Conservation (phyloP, 768 basidiomycete species). For the Cubamyces sp. region DNA sequence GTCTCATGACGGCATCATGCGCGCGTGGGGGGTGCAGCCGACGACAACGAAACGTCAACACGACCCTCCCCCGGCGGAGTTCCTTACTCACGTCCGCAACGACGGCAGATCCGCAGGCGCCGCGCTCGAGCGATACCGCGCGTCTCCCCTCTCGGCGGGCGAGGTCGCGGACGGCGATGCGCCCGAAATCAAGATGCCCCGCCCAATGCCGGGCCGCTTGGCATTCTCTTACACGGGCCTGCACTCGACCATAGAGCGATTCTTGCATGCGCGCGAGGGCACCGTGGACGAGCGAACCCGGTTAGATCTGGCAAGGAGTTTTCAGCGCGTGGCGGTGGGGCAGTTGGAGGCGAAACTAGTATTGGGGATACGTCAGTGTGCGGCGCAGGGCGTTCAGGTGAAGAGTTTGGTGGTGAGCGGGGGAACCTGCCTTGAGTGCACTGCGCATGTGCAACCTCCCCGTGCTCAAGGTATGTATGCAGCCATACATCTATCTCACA, state of each 20-base stretch:
- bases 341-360: constrained; percentile 79
- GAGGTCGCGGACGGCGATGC: background rate
- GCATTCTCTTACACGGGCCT: constrained; percentile 81
- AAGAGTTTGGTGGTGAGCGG: constrained; percentile 81
- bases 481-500: no score
- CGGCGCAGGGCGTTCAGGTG: constrained; percentile 46
- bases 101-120: constrained; percentile 70
- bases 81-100: no score
- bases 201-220: constrained; percentile 53
- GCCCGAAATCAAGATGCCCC: constrained; percentile 14
- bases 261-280: constrained; percentile 50
- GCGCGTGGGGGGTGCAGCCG: no score
- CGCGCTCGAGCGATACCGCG: constrained; percentile 77
- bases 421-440: no score
- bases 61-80: no score
- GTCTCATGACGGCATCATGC: no score
- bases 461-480: no score
- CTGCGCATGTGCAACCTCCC: no score
- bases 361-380: constrained; percentile 54
- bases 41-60: no score
- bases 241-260: constrained; percentile 70
- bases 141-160: constrained; percentile 29
- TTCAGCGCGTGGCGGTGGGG: constrained; percentile 70
- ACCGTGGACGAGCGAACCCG: constrained; percentile 44
- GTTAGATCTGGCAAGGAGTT: constrained; percentile 63